These are phyloP conservation scores for Fusarium xylarioides DNA, from an alignment of 2,329 filamentous ascomycete species.

Conservation along the genomic window DNA sequence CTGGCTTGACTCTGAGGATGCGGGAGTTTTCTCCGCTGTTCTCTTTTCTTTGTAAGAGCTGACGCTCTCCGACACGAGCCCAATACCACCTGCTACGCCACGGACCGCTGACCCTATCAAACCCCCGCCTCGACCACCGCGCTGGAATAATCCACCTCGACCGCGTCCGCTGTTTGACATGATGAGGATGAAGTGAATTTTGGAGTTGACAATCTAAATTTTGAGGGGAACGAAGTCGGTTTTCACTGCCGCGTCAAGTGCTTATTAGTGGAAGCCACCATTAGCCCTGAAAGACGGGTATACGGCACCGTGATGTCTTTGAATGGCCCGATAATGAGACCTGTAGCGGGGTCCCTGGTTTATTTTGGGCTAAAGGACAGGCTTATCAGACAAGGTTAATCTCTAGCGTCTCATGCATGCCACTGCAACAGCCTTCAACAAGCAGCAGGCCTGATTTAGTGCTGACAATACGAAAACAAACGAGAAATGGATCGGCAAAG, in stretches of 20 bases:
- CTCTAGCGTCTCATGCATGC: background rate
- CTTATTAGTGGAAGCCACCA: background rate
- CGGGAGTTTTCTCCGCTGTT: background rate
- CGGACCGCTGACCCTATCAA: conserved; percentile 8
- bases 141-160: background rate
- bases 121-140: background rate
- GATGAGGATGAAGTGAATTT: background rate
- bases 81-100: conserved; percentile 12
- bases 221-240: background rate
- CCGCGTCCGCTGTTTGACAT: conserved; percentile 8
- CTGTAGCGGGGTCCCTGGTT: background rate
- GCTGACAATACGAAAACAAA: background rate
- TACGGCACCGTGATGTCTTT: background rate
- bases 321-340: background rate
- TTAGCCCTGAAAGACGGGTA: conserved; percentile 3
- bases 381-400: background rate
- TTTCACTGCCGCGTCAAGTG: background rate
- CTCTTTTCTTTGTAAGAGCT: conserved; percentile 17
- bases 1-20: background rate
- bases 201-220: background rate
- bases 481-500: background rate
- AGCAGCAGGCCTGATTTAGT: background rate
- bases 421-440: background rate
- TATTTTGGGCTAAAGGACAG: background rate
- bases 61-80: conserved; percentile 11